phyloP scores from a whole-genome alignment of 345 rosid genomes.

The Pistacia vera region DNA sequence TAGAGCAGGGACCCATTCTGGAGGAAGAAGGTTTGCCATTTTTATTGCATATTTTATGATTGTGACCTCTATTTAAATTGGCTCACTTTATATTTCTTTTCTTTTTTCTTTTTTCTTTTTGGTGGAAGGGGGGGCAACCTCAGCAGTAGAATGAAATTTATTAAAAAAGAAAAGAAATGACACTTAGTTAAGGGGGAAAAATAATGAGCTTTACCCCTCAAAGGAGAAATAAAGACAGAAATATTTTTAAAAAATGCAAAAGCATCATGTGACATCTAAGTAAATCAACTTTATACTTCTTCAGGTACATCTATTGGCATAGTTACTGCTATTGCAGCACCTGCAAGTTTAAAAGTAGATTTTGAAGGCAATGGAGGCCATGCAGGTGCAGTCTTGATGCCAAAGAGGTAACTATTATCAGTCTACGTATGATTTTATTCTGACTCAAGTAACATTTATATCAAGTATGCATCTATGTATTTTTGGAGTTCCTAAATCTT shows the following conservation, averaged over 20 bases:
- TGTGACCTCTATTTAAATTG: neutral
- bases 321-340: constrained; percentile 96
- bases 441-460: neutral
- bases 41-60: constrained; percentile 5
- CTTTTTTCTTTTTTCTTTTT: no score
- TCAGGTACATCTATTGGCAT: constrained; percentile 80
- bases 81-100: no score
- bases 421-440: neutral
- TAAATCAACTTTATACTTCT: neutral
- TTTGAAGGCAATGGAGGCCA: constrained; percentile 97
- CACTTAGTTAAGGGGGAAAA: no score
- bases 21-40: constrained; percentile 75
- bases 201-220: no score
- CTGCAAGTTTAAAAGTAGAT: constrained; percentile 89
- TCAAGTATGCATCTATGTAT: neutral
- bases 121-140: no score
- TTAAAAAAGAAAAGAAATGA: no score
- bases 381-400: constrained; percentile 96
- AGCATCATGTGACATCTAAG: no score
- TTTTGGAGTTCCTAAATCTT: no score
- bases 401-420: constrained; percentile 54
- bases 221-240: no score
- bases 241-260: no score
- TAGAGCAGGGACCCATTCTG: constrained; percentile 92
- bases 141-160: no score